Percentiles rank a stretch among this genome's conserved stretches.
These are phyloP conservation scores for Orbilia quercus DNA, from an alignment of 2,329 filamentous ascomycete species.

Conservation along the genomic window DNA sequence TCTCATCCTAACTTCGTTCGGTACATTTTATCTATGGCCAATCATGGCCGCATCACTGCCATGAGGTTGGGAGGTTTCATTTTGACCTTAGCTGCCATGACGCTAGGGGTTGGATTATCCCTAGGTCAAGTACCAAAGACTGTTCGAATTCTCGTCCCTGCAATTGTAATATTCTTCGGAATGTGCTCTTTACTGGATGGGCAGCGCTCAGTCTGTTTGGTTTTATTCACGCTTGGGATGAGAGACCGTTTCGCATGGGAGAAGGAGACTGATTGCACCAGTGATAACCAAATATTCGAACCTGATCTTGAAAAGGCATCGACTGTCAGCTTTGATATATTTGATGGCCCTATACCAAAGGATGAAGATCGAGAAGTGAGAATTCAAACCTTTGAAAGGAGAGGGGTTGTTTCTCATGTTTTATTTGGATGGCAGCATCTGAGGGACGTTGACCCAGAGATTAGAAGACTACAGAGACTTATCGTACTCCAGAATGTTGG, in stretches of 20 bases:
- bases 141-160: slow-evolving; percentile 18
- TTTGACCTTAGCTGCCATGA: slow-evolving; percentile 27
- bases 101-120: slow-evolving; percentile 29
- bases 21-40: slow-evolving; percentile 84
- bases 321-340: slow-evolving; percentile 37
- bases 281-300: slow-evolving; percentile 21
- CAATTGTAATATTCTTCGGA: slow-evolving; percentile 25
- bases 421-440: slow-evolving; percentile 35
- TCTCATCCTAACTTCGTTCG: slow-evolving; percentile 86
- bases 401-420: slow-evolving; percentile 28
- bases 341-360: slow-evolving; percentile 45
- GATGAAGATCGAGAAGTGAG: slow-evolving; percentile 29
- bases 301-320: slow-evolving; percentile 44
- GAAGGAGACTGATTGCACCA: slow-evolving; percentile 32
- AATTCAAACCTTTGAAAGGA: slow-evolving; percentile 25
- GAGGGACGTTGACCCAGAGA: slow-evolving; percentile 39
- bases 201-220: slow-evolving; percentile 37
- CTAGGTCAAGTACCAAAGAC: slow-evolving; percentile 30
- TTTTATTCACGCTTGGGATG: slow-evolving; percentile 24
- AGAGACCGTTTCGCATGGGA: slow-evolving; percentile 50
- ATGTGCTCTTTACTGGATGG: slow-evolving; percentile 40
- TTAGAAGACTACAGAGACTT: slow-evolving; percentile 35
- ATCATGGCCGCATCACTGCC: slow-evolving; percentile 72
- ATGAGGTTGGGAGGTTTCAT: slow-evolving; percentile 46
- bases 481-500: slow-evolving; percentile 45